A percentile compares a stretch with the other conserved stretches of the same genome.
Evolutionary conservation across 2,329 filamentous ascomycete genomes (phyloP).

Genomic region (Ophioceras dolichostomum): DNA sequence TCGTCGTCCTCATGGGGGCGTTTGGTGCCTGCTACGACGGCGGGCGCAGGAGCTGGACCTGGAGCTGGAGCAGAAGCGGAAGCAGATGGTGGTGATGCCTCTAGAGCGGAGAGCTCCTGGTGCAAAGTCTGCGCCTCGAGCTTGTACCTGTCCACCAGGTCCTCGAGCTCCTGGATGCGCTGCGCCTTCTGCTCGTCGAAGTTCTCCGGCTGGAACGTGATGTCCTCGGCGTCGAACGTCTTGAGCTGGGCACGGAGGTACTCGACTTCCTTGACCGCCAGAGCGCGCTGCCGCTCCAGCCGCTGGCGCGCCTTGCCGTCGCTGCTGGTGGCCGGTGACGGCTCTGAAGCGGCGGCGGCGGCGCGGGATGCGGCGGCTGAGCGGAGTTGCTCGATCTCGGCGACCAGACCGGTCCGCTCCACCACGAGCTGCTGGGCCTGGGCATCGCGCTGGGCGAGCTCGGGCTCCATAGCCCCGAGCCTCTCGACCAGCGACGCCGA

Average conservation of each 20-base stretch:
- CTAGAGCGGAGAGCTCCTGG: slow-evolving; percentile 56
- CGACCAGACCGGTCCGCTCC: slow-evolving; percentile 51
- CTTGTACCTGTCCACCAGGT: slow-evolving; percentile 79
- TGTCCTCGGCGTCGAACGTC: slow-evolving; percentile 77
- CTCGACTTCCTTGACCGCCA: slow-evolving; percentile 87
- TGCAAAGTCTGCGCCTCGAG: slow-evolving; percentile 65
- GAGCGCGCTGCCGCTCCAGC: slow-evolving; percentile 71
- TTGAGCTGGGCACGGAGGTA: slow-evolving; percentile 88
- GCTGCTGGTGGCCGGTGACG: background rate
- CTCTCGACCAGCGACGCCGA: slow-evolving; percentile 69
- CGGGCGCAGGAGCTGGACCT: slow-evolving; percentile 6
- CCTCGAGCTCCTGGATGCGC: slow-evolving; percentile 71
- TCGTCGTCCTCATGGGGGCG: slow-evolving; percentile 50
- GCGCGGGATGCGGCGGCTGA: slow-evolving; percentile 23
- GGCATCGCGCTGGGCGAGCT: slow-evolving; percentile 65
- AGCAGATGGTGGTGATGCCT: slow-evolving; percentile 29
- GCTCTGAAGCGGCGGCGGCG: slow-evolving; percentile 9
- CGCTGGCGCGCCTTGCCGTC: slow-evolving; percentile 60
- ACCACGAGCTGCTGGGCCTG: slow-evolving; percentile 59
- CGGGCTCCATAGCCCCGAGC: slow-evolving; percentile 66
- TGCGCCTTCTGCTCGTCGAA: slow-evolving; percentile 64
- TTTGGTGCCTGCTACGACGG: slow-evolving; percentile 40
- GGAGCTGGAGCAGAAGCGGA: slow-evolving; percentile 19
- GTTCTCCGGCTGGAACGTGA: slow-evolving; percentile 68
- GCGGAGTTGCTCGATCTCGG: slow-evolving; percentile 61